phyloP scores from a whole-genome alignment of 2,329 filamentous ascomycete genomes.

The Byssothecium circinans region DNA sequence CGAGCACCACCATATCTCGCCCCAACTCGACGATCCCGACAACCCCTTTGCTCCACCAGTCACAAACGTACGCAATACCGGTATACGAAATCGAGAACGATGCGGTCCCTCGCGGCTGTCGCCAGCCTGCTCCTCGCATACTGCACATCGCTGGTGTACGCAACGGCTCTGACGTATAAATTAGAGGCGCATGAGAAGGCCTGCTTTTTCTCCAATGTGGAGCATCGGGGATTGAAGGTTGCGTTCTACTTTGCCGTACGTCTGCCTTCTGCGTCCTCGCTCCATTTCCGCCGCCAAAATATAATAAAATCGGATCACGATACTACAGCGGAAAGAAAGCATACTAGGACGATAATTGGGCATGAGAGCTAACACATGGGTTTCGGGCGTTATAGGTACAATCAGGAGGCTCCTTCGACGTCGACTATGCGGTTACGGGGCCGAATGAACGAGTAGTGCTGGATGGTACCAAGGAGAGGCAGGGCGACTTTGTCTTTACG shows the following conservation, averaged over 20 bases:
- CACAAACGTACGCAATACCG: constrained; percentile 6
- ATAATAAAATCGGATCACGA: too few species aligned
- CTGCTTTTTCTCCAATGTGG: constrained; percentile 86
- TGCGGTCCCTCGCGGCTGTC: constrained; percentile 39
- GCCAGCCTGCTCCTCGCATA: constrained; percentile 64
- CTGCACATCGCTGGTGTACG: constrained; percentile 70
- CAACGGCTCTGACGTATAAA: constrained; percentile 93
- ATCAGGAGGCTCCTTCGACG: constrained; percentile 96
- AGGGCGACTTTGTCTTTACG: constrained; percentile 97
- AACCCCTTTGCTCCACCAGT: constrained; percentile 1
- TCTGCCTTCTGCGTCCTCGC: not conserved
- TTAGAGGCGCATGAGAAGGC: constrained; percentile 88
- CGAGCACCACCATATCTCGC: not conserved
- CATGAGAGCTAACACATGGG: not conserved
- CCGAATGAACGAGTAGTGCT: constrained; percentile 80
- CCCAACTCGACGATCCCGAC: not conserved
- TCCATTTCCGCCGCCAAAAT: not conserved
- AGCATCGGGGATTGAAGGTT: constrained; percentile 80
- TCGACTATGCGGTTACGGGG: constrained; percentile 87
- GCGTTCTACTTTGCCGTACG: constrained; percentile 98
- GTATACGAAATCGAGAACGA: constrained; percentile 23
- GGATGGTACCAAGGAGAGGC: constrained; percentile 85
- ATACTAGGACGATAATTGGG: not conserved
- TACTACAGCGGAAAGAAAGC: too few species aligned
- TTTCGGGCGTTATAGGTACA: constrained; percentile 67